Evolutionary conservation across 192 early-diverging fungal species (phyloP).

Genomic region (Coemansia aciculifera): DNA sequence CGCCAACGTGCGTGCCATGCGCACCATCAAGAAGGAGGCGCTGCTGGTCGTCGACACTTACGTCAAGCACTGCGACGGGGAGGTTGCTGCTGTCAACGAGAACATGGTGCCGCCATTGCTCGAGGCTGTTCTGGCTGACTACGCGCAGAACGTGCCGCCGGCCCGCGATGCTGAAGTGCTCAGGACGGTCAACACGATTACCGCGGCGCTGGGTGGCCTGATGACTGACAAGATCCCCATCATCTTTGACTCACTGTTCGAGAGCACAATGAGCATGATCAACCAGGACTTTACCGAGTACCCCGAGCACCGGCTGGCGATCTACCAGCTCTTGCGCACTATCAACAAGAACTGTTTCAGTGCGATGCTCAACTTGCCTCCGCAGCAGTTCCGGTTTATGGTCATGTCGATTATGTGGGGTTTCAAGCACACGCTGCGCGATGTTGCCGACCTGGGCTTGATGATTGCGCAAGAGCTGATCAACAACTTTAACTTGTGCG

Average conservation of each 20-base stretch:
- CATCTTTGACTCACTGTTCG: constrained; percentile 93
- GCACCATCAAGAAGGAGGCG: constrained; percentile 96
- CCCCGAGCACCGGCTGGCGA: constrained; percentile 94
- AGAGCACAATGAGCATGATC: constrained; percentile 98
- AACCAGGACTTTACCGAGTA: constrained; percentile 98
- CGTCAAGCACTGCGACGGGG: constrained; percentile 80
- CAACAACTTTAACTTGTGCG: constrained; percentile 78
- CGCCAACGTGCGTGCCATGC: constrained; percentile 83
- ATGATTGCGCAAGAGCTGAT: constrained; percentile 85
- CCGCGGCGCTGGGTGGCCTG: constrained; percentile 70
- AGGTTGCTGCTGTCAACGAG: constrained; percentile 72
- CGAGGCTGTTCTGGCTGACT: constrained; percentile 87
- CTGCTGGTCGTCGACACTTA: constrained; percentile 92
- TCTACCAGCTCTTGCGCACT: constrained; percentile 90
- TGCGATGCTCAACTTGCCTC: constrained; percentile 81
- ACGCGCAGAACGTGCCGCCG: constrained; percentile 80
- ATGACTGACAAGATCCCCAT: constrained; percentile 81
- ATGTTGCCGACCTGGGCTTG: constrained; percentile 92
- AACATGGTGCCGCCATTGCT: constrained; percentile 91
- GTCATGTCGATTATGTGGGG: constrained; percentile 97
- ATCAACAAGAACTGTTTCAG: constrained; percentile 93
- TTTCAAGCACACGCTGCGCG: constrained; percentile 98
- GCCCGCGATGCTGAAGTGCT: constrained; percentile 96
- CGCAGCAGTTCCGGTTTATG: constrained; percentile 86
- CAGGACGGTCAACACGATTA: constrained; percentile 87